Base-by-base conservation (phyloP, 2,329 filamentous ascomycete genomes). In the Epichloe hybrida region DNA sequence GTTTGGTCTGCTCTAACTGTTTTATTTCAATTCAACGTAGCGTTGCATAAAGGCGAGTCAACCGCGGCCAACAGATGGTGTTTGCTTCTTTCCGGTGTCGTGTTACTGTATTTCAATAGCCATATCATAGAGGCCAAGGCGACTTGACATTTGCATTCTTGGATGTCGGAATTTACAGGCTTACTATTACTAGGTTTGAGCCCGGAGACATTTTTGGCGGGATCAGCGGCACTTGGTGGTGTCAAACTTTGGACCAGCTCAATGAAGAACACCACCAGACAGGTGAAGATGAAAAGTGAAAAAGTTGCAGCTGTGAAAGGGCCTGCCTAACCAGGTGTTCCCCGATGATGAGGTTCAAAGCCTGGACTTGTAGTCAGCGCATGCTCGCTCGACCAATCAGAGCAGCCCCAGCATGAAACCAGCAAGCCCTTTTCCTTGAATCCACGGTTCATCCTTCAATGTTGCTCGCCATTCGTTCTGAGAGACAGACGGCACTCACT, bases 81-180 rank as follows among this genome's bases (percentile, higher is more conserved):
- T 50, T 15, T 49, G 27, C 37, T 35, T 13, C 7, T 40, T 9
- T 49, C 34, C 13, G 31, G 47, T 9, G 31, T 42, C 31, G n/a
- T 43, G 8, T 20, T 37, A 27, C 15, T 17, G 17, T 49, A 27
- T 40, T 49, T 27, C 36, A 20, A 31, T 17, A 43, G 27, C 27
- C n/a, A 21, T 43, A 49, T 37, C n/a, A 49, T 49, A 44, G 39
- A 49, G 12, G 48, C 48, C 38, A 31, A 41, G 48, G 48, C 38
- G 34, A 49, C 48, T 42, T 49, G 31, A 36, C 31, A 17, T 43
- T 36, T 43, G 31, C 40, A 35, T 36, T 31, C 23, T 34, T 40
- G 23, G 38, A 48, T 48, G n/a, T 21, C 4, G 23, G 46, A 20
- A 31, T 39, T 35, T 12, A 6, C 23, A 31, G 15, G 34, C 27